Base-by-base conservation (phyloP, 257 asterid species). In the Leptodermis oblonga region DNA sequence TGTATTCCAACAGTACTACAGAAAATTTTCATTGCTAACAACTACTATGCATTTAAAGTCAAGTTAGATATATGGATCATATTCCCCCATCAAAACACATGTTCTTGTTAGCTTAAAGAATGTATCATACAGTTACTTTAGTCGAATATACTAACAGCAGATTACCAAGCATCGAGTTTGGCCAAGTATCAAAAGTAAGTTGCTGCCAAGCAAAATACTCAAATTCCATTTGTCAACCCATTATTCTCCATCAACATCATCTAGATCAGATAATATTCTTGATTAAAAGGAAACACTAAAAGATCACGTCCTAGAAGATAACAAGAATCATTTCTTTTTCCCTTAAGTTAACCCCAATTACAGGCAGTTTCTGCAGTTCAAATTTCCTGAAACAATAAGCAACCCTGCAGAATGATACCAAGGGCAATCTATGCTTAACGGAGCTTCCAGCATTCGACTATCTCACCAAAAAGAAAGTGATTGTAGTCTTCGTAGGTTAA, bases 191-290 rank as follows among this genome's bases (percentile, higher is more conserved):
- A 31, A 70, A 45, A 70, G 17, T 22, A 31, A 43, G 5, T 41
- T 55, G 49, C 51, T 18, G 71, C 23, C 51, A 62, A 62, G 26
- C 54, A 61, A 12, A 13, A 68, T 53, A 17, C 64, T 36, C 52
- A 22, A 22, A 23, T 68, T 22, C 6, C 5, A 9, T 28, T 49
- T 36, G 45, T 26, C 62, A 68, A 52, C 49, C 0, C 23, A 67
- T 67, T 22, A 51, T 33, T 33, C 31, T 51, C 1, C 18, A 61
- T 7, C 74, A 70, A 39, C 41, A 59, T n/a, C 45, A 70, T 20
- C 42, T 52, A 23, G 39, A 41, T 25, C 73, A 39, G 43, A 43
- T 58, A 30, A 51, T 36, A 6, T 30, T 58, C 23, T 28, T 46
- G 25, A 70, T 25, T 31, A 42, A 9, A 30, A 26, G 43, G 18